Evolutionary conservation across 2,329 filamentous ascomycete species (phyloP).

Genomic region (Sporothrix mexicana): DNA sequence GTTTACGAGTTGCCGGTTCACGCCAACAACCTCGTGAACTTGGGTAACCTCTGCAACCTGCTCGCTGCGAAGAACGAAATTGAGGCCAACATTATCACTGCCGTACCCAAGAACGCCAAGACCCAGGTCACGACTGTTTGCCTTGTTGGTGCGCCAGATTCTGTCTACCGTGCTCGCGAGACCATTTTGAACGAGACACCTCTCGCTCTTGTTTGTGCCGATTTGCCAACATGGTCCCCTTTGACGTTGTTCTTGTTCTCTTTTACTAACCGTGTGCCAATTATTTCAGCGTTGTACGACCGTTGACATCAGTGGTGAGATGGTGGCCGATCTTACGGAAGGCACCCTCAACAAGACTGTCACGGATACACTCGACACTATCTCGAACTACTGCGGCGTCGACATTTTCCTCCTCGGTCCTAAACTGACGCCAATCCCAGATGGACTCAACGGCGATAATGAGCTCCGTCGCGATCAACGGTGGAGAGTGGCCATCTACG

Average conservation of each 20-base stretch:
- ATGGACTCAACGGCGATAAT: constrained; percentile 75
- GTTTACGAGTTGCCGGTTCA: constrained; percentile 93
- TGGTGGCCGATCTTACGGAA: constrained; percentile 76
- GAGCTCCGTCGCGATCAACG: constrained; percentile 87
- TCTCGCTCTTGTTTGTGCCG: constrained; percentile 70
- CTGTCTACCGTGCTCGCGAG: constrained; percentile 87
- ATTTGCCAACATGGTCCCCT: neutral
- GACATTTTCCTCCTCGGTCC: constrained; percentile 96
- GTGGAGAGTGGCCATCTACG: constrained; percentile 91
- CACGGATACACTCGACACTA: constrained; percentile 82
- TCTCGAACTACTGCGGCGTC: constrained; percentile 87
- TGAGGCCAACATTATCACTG: constrained; percentile 83
- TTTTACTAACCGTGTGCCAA: constrained; percentile 25
- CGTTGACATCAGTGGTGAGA: constrained; percentile 89
- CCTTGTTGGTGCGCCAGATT: constrained; percentile 83
- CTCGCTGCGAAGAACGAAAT: constrained; percentile 76
- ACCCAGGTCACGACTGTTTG: constrained; percentile 84
- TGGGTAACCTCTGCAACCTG: constrained; percentile 80
- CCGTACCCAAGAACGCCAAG: constrained; percentile 74
- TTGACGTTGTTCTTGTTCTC: constrained; percentile 27
- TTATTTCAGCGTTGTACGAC: constrained; percentile 77
- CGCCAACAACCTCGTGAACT: constrained; percentile 78
- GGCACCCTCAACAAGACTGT: constrained; percentile 76
- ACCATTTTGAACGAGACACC: constrained; percentile 91
- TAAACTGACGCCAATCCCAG: constrained; percentile 79